Base-by-base conservation (phyloP, 2,329 filamentous ascomycete species). In the Fusarium sororula region DNA sequence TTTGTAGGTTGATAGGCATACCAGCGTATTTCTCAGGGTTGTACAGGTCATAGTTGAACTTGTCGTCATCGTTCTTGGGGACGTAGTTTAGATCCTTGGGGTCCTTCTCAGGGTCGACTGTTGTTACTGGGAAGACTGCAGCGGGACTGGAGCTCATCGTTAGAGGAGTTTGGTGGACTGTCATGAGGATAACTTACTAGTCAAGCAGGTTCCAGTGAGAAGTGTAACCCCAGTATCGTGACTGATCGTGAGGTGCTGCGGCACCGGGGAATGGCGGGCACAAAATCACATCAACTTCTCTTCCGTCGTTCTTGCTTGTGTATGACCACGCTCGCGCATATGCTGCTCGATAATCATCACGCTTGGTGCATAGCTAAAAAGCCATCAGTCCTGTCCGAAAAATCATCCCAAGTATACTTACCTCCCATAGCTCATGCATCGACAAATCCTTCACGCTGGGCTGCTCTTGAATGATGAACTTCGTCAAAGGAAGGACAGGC, bases 181-280 rank as follows among this genome's bases (percentile, higher is more conserved):
- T 6, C 5, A 6, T 3, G 7, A 38, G 17, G 3, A 4, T 2
- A 8, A 38, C 65, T 10, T 48, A 68, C 65, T 92, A 92, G 79
- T 94, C 91, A 4, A 93, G 85, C 47, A 93, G 75, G 77, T 93
- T 94, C 90, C 91, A 93, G 69, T 90, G 87, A 1, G 87, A 83
- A 0, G 90, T 92, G 74, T 93, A 94, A 3, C 87, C 87, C 90
- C 90, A 93, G 84, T 78, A 92, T 76, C 80, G 78, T 7, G 79
- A 81, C 15, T 80, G 74, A 8, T 81, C 81, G 72, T 89, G 80
- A 70, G 90, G 70, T 67, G 82, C 65, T 75, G 80, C 85, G 69
- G 87, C 81, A 85, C 88, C n/a, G 4, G 89, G 88, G 0, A 87
- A 87, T 1, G 85, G 87, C 0, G 91, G 91, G 63, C 87, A 90